Conservation (phyloP, 75 land plant genomes). For the Picea glauca region DNA sequence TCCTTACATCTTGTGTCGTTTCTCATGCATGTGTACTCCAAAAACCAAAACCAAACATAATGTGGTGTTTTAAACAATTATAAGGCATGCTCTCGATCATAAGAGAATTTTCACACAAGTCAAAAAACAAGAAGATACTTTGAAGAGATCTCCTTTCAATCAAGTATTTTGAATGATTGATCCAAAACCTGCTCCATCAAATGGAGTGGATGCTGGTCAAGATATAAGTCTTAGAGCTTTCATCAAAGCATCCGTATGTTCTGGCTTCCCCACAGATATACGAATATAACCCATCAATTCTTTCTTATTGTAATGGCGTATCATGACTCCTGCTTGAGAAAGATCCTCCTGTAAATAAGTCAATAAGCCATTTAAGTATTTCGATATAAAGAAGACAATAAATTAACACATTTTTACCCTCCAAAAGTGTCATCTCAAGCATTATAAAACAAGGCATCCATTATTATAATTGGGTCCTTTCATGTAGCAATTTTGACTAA, state of each 20-base stretch:
- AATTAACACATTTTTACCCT: not conserved
- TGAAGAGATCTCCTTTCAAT: too few relatives aligned
- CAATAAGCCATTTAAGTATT: not conserved
- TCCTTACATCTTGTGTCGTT: too few relatives aligned
- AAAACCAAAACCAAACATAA: too few relatives aligned
- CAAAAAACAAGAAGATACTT: too few relatives aligned
- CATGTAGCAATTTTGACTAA: not conserved
- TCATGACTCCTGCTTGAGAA: constrained; percentile 83
- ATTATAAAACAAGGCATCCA: not conserved
- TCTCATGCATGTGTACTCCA: too few relatives aligned
- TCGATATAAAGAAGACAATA: not conserved
- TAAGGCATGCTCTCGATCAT: too few relatives aligned
- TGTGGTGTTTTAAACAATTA: too few relatives aligned
- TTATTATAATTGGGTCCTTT: not conserved
- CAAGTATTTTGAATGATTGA: too few relatives aligned
- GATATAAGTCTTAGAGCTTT: constrained; percentile 34
- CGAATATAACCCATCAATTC: constrained; percentile 82
- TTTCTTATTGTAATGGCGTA: constrained; percentile 89
- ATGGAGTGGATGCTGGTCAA: not conserved
- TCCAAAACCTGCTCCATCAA: too few relatives aligned
- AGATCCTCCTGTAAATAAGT: constrained; percentile 68
- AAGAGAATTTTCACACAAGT: too few relatives aligned
- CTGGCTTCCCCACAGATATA: constrained; percentile 92
- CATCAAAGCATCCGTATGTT: constrained; percentile 88
- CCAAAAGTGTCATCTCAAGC: not conserved